phyloP scores from a whole-genome alignment of 2,329 filamentous ascomycete genomes.

The Paramyrothecium roridum region DNA sequence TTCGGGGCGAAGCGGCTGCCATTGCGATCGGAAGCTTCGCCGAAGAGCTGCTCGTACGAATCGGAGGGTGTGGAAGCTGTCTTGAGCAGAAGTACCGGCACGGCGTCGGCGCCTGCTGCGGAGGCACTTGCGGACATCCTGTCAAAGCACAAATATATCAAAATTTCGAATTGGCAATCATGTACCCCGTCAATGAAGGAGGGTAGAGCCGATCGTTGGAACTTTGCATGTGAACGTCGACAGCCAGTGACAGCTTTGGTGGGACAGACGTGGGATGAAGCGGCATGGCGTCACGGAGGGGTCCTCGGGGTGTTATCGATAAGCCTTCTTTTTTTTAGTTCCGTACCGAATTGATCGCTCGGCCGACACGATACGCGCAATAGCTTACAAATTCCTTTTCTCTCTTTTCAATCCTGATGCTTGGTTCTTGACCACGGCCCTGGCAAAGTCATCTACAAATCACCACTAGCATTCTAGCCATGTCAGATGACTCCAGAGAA shows the following conservation, averaged over 20 bases:
- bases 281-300: background rate
- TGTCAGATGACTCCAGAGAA: slow-evolving; percentile 35
- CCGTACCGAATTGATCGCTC: background rate
- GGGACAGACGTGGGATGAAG: background rate
- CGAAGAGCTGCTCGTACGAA: slow-evolving; percentile 68
- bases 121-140: background rate
- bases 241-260: background rate
- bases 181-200: too few species aligned
- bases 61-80: slow-evolving; percentile 71
- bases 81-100: slow-evolving; percentile 69
- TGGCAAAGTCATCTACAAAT: background rate
- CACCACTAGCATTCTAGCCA: slow-evolving; percentile 9
- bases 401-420: background rate
- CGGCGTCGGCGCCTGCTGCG: slow-evolving; percentile 3
- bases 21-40: slow-evolving; percentile 26
- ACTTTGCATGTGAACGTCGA: background rate
- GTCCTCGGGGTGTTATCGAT: background rate
- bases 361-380: too few species aligned
- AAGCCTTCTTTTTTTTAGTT: background rate
- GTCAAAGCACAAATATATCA: too few species aligned
- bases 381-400: background rate
- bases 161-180: too few species aligned
- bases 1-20: slow-evolving; percentile 53
- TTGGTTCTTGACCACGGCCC: background rate
- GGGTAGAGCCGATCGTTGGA: too few species aligned